Base-by-base conservation (phyloP, 768 basidiomycete species). In the Kwoniella europaea region DNA sequence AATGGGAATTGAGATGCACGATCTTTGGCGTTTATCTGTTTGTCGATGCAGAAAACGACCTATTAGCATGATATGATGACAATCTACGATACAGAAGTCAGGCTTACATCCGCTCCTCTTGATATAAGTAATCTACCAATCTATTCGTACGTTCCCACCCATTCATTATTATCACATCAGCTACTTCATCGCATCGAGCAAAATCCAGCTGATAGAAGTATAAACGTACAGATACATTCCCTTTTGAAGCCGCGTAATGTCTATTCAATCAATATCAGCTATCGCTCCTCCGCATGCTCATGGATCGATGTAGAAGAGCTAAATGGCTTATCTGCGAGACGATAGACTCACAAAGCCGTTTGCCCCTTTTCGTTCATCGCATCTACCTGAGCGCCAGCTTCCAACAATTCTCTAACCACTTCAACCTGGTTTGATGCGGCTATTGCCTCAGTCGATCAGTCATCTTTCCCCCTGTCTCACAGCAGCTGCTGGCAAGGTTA, bases 11-110 rank as follows among this genome's bases (percentile, higher is more conserved):
- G 97, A 81, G 91, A 94, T 54, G 95, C 94, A 76, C 90, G 90
- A 86, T 99, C 96, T 85, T 89, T 91, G 55, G 91, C 91, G 79
- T 98, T 99, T 85, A 96, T 92, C 93, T 99, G 79, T 18, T 18
- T 52, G 10, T 10, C 4, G 43, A 10, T 18, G 16, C 35, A 35
- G 7, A 9, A 16, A 4, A 16, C 46, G 12, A 12, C 7, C 35
- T 9, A 18, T 50, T 50, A 50, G 63, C 24, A 2, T 52, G 24
- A 52, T 5, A 13, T 64, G 55, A 53, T 15, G 41, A 3, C 69
- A 0, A 7, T 16, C 58, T 35, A 20, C 6, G 10, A 57, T 13
- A 58, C 3, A 10, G 10, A 15, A 35, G 70, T 18, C 7, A 74
- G 72, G 88, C 93, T 79, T 85, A 95, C 95, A 82, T 97, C 93